Percentiles rank a stretch among this genome's conserved stretches.
Conservation (phyloP, 163 green algal genomes). For the Volvox carteri region DNA sequence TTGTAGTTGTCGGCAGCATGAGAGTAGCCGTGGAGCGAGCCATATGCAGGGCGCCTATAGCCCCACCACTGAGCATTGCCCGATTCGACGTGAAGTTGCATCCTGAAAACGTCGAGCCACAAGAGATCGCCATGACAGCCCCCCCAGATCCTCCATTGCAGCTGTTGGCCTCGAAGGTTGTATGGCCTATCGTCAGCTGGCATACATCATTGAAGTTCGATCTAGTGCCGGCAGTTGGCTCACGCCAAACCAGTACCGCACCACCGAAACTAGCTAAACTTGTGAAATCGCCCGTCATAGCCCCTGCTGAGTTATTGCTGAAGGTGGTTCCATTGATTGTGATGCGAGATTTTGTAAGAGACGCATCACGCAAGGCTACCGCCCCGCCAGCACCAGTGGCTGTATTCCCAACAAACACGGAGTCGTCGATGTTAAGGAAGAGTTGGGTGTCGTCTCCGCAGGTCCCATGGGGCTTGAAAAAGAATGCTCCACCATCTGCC, state of each 20-base stretch:
- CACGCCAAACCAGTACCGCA: not conserved
- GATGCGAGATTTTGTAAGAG: not conserved
- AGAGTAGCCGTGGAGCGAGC: not conserved
- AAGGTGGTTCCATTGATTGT: not conserved
- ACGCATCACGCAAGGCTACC: not conserved
- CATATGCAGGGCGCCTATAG: conserved; percentile 14
- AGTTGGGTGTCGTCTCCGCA: not conserved
- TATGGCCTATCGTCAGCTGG: not conserved
- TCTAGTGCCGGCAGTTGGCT: not conserved
- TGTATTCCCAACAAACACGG: not conserved
- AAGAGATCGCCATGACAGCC: conserved; percentile 9
- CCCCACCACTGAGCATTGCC: conserved; percentile 6
- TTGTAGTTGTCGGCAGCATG: too few relatives aligned
- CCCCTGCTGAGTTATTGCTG: not conserved
- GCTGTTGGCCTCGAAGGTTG: not conserved
- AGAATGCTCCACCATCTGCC: not conserved
- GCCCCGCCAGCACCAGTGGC: not conserved
- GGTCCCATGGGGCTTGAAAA: not conserved
- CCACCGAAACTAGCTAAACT: not conserved
- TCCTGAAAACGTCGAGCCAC: not conserved
- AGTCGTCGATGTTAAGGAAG: not conserved
- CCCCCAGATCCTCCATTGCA: conserved; percentile 21
- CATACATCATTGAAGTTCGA: not conserved
- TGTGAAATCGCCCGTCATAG: not conserved
- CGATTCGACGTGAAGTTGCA: not conserved